phyloP scores from a whole-genome alignment of 768 basidiomycete species.

The Pisolithus albus region DNA sequence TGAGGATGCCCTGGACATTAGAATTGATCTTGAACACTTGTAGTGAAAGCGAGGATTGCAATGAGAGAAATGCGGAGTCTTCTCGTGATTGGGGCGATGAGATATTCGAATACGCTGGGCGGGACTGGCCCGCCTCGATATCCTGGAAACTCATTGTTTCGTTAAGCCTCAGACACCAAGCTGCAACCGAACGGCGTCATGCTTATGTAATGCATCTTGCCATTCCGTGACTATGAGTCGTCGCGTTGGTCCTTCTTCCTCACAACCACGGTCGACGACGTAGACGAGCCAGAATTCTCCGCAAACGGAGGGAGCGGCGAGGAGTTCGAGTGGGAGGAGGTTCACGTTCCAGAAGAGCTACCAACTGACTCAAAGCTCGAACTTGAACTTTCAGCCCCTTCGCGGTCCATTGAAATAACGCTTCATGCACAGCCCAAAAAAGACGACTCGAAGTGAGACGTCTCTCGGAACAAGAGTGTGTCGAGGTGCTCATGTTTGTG shows the following conservation, averaged over 20 bases:
- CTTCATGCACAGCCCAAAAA: constrained; percentile 42
- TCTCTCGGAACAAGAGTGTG: neutral
- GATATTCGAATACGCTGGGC: constrained; percentile 21
- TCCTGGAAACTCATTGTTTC: constrained; percentile 44
- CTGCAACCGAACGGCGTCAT: neutral
- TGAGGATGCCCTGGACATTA: constrained; percentile 92
- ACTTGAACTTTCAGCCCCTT: constrained; percentile 17
- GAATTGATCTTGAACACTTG: constrained; percentile 99
- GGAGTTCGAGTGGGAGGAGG: constrained; percentile 79
- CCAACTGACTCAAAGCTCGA: constrained; percentile 10
- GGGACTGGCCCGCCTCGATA: constrained; percentile 38
- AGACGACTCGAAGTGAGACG: constrained; percentile 41
- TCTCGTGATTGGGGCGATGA: constrained; percentile 38
- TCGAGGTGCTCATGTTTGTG: constrained; percentile 11
- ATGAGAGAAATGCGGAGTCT: constrained; percentile 65
- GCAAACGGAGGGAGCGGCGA: constrained; percentile 43
- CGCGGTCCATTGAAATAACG: constrained; percentile 63
- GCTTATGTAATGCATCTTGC: neutral
- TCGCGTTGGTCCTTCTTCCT: no score
- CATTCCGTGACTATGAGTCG: neutral
- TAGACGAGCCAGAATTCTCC: constrained; percentile 11
- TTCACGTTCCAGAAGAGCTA: constrained; percentile 44
- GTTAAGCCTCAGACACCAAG: neutral
- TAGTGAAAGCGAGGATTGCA: constrained; percentile 77
- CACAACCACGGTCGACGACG: neutral